A percentile compares a stretch with the other conserved stretches of the same genome.
Evolutionary conservation across 768 basidiomycete species (phyloP).

Genomic region (Tulasnella sp.): DNA sequence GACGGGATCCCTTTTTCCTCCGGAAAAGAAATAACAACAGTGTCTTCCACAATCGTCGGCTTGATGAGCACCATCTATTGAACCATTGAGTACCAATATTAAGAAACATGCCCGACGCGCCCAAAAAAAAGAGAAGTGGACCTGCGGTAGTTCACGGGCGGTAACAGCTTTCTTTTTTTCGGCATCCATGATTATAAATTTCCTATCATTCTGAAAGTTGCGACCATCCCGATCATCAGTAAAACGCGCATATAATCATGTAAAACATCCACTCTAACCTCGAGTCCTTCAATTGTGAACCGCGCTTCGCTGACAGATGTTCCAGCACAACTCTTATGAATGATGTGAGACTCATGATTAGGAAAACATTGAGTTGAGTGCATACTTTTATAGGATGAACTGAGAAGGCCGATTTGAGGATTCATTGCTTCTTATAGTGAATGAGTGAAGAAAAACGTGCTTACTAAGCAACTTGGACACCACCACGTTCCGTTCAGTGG

Average conservation of each 20-base stretch:
- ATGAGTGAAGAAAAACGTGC: too few relatives aligned
- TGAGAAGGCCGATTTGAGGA: too few relatives aligned
- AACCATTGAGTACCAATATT: neutral
- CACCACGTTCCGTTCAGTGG: too few relatives aligned
- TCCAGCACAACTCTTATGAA: constrained; percentile 71
- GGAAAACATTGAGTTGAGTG: too few relatives aligned
- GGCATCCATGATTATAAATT: constrained; percentile 55
- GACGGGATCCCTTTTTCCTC: constrained; percentile 41
- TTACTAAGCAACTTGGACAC: too few relatives aligned
- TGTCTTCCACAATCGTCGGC: constrained; percentile 40
- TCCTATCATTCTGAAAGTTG: constrained; percentile 50
- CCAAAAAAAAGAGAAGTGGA: constrained; percentile 20
- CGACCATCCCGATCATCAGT: neutral
- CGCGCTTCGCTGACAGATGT: constrained; percentile 42
- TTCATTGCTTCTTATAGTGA: too few relatives aligned
- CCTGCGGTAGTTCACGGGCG: constrained; percentile 52
- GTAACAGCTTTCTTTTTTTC: constrained; percentile 44
- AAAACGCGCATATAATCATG: neutral
- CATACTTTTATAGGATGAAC: too few relatives aligned
- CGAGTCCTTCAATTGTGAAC: constrained; percentile 50
- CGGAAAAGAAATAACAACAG: constrained; percentile 47
- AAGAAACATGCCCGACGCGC: neutral
- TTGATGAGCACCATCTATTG: constrained; percentile 55
- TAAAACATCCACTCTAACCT: constrained; percentile 34
- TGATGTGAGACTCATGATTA: too few relatives aligned